A percentile compares a stretch with the other conserved stretches of the same genome.
Conservation (phyloP, 1,139 yeast genomes). For the Pichia sp. region DNA sequence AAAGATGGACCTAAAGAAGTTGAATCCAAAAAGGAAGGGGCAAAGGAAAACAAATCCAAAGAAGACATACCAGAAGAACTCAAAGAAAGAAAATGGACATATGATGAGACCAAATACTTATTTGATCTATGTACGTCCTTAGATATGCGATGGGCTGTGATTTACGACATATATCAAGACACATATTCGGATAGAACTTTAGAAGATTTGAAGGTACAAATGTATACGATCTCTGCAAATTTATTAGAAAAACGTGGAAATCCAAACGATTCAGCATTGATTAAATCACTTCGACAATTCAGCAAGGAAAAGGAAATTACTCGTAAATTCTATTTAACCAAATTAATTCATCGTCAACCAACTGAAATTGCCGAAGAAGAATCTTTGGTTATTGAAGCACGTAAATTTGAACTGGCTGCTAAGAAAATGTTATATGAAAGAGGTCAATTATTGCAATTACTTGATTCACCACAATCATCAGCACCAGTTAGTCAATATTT, state of each 20-base stretch:
- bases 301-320: constrained; percentile 64
- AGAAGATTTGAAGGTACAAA: constrained; percentile 81
- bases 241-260: constrained; percentile 32
- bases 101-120: constrained; percentile 68
- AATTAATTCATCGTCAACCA: constrained; percentile 75
- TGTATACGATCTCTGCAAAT: constrained; percentile 53
- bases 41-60: no score
- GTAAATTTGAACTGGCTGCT: constrained; percentile 88
- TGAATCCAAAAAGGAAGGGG: neutral
- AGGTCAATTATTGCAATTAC: constrained; percentile 63
- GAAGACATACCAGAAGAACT: constrained; percentile 16
- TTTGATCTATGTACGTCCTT: constrained; percentile 66
- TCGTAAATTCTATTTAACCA: constrained; percentile 73
- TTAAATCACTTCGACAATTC: constrained; percentile 44
- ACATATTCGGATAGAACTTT: constrained; percentile 36
- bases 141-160: constrained; percentile 84
- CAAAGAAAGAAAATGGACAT: constrained; percentile 53
- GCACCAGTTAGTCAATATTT: constrained; percentile 72
- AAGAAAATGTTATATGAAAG: constrained; percentile 83
- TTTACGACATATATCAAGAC: constrained; percentile 61
- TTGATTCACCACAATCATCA: constrained; percentile 85
- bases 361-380: constrained; percentile 98
- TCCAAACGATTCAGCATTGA: constrained; percentile 42
- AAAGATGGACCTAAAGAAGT: neutral
- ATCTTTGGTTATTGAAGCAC: constrained; percentile 84